A percentile compares a stretch with the other conserved stretches of the same genome.
These are phyloP conservation scores for Panicum virgatum DNA, from an alignment of 202 grass and related monocot genomes.

Conservation along the genomic window DNA sequence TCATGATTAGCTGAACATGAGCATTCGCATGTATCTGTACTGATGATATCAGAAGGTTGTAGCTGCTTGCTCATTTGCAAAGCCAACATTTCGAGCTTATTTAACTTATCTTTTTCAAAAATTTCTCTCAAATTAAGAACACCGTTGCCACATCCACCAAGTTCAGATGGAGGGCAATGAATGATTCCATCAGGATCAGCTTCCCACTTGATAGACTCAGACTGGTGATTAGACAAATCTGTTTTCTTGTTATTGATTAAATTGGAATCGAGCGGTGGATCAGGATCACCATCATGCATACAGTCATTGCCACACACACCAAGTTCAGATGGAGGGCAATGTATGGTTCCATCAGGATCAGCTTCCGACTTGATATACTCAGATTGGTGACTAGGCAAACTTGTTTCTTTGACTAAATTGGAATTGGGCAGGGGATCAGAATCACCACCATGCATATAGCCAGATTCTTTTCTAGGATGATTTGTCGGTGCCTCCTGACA, in stretches of 20 bases:
- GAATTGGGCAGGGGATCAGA: not conserved
- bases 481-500: constrained; percentile 44
- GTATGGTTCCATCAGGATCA: constrained; percentile 41
- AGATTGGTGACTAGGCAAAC: constrained; percentile 36
- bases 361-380: constrained; percentile 34
- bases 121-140: constrained; percentile 60
- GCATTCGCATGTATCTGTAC: constrained; percentile 36
- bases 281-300: constrained; percentile 42
- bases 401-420: not conserved
- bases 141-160: constrained; percentile 68
- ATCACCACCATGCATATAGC: constrained; percentile 70
- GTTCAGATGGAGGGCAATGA: constrained; percentile 65
- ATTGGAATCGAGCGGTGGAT: not conserved
- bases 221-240: constrained; percentile 32
- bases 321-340: constrained; percentile 66
- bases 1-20: constrained; percentile 31
- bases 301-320: constrained; percentile 58
- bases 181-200: constrained; percentile 40
- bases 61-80: constrained; percentile 29
- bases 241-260: not conserved
- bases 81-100: constrained; percentile 44
- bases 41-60: constrained; percentile 29
- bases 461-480: constrained; percentile 43
- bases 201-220: constrained; percentile 40
- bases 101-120: constrained; percentile 58